Percentiles rank a stretch among this genome's conserved stretches.
phyloP scores from a whole-genome alignment of 2,329 filamentous ascomycete genomes.

The Cryphonectria radicalis region DNA sequence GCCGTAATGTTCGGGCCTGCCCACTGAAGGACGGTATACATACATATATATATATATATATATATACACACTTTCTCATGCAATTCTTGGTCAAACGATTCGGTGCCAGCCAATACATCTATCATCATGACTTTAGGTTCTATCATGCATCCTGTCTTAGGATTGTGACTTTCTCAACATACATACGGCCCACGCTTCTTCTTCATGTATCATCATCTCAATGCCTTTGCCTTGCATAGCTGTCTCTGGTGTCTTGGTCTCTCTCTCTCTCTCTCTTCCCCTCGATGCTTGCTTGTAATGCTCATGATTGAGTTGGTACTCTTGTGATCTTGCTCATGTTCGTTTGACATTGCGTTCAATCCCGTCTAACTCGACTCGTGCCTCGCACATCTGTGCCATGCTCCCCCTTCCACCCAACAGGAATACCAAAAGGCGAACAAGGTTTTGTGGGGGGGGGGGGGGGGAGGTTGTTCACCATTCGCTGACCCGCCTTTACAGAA shows the following conservation, averaged over 20 bases:
- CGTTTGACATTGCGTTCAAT: background rate
- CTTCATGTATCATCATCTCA: conserved; percentile 16
- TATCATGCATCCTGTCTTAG: background rate
- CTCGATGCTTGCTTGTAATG: conserved; percentile 14
- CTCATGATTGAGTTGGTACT: conserved; percentile 15
- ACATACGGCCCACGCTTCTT: conserved; percentile 12
- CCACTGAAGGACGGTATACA: background rate
- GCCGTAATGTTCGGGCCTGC: background rate
- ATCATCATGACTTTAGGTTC: conserved; percentile 15
- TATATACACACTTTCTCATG: conserved; percentile 9
- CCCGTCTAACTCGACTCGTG: background rate
- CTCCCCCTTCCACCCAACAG: conserved; percentile 5
- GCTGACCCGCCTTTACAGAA: background rate
- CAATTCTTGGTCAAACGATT: conserved; percentile 8
- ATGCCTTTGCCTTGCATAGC: conserved; percentile 24
- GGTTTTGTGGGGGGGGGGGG: background rate
- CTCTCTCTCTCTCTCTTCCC: background rate
- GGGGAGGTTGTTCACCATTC: background rate
- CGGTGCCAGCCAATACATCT: conserved; percentile 16
- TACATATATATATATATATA: no score
- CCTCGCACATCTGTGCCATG: conserved; percentile 4
- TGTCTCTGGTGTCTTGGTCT: conserved; percentile 15
- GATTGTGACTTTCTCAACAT: conserved; percentile 9
- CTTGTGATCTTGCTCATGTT: conserved; percentile 10
- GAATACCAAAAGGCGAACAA: background rate